Evolutionary conservation across 345 rosid species (phyloP), one percentile per base, ranked within the genome.

Genomic region (Eucalyptus brandiana): DNA sequence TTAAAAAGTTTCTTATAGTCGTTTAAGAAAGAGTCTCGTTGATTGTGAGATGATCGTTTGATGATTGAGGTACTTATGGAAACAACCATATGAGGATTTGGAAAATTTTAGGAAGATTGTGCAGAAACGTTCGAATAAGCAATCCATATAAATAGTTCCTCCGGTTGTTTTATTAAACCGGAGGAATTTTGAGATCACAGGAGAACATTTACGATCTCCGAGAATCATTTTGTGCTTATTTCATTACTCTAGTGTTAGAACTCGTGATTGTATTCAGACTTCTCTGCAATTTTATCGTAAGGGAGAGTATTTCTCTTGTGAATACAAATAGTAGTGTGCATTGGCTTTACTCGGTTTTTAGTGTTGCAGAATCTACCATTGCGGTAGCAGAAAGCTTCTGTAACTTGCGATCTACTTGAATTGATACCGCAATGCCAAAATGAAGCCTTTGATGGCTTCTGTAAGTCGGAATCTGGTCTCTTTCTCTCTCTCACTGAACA

Each of bases 401-500:
- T 53, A 53, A 53, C 56, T 19, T 19, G 9, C 56, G 56, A 53
- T 53, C 56, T 53, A 53, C 56, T 8, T 53, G 56, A 53, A 53
- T 53, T 53, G 56, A 19, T 53, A 53, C 24, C 2, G 56, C 56
- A 8, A 53, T 53, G 10, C 1, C 56, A 53, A 53, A 53, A 53
- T 53, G 56, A 19, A 53, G 56, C 56, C 56, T 53, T 7, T 1
- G 56, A 53, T 53, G 56, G 56, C 56, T 51, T 51, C 23, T 51
- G 23, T 51, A 7, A 51, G 23, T 51, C 23, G 91, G 93, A 89
- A 90, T 91, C 48, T 94, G 94, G 94, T 94, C 54, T 40, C 28
- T 83, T 12, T 34, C 80, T 67, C 76, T n/a, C 40, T 16, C 40
- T n/a, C 40, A 1, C 6, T 21, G 44, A 72, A 34, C 7, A 5